Evolutionary conservation across 1,284 basidiomycete species (phyloP), one percentile per base, ranked within the genome.

Genomic region (Leccinum solheimii): DNA sequence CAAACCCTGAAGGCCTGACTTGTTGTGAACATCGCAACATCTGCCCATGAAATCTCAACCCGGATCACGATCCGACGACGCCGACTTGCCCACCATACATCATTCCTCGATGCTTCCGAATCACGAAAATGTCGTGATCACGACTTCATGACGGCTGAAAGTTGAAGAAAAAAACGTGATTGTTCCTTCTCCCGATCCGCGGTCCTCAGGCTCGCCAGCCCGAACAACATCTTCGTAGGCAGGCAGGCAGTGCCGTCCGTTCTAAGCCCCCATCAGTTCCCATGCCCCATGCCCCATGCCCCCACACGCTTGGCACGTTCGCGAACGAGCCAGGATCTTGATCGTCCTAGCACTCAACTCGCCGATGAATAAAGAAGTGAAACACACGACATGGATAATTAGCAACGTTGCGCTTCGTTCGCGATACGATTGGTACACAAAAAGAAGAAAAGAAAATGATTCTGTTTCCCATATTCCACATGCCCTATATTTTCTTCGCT

Each of bases 401-500:
- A 48, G 19, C 11, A 45, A 21, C 43, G 5, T 43, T 40, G 14
- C 43, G 19, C 43, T 45, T 19, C 19, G 43, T 45, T 45, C 43
- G 43, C 43, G 10, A 45, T 45, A 45, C 19, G 43, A 48, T 21
- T 21, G 43, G 11, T 48, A 48, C 43, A 50, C 49, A 50, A 27
- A 27, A 26, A 27, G 16, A 16, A 50, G 9, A 50, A 16, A 27
- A 26, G 8, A n/a, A 48, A 21, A 10, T 16, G 9, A 5, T 67
- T 68, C 68, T 16, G 55, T 61, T 65, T 68, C 60, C 60, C 50
- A 30, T 48, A 48, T 69, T 70, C 69, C 62, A 58, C 54, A 60
- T 55, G 38, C 43, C 43, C 62, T 64, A 61, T 62, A 54, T 23
- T 43, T 40, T 50, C 51, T 64, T 43, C 58, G 57, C 36, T 32